Base-by-base conservation (phyloP, 2,329 filamentous ascomycete species). In the Botrytis fabae region DNA sequence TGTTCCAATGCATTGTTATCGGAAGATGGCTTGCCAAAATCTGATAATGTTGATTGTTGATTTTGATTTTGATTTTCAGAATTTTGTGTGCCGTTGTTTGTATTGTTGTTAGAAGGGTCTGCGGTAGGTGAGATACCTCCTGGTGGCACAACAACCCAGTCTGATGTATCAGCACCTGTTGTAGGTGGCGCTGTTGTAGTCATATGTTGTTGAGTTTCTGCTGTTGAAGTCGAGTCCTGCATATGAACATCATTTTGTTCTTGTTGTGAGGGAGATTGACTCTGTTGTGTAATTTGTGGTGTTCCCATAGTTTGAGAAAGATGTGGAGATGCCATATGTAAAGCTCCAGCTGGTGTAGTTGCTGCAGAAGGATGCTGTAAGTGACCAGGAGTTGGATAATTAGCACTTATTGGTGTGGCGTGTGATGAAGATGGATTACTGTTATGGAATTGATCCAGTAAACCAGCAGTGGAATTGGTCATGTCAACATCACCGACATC, bases 131-230 rank as follows among this genome's bases (percentile, higher is more conserved):
- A 77, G 83, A 85, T 83, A 38, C 85, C 86, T 64, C 88, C 89
- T 76, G 92, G 91, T 72, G 90, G 88, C 44, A 94, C 89, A 73
- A 94, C 90, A 5, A 94, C 90, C 92, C 92, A 94, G 75, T 94
- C 92, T 44, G 88, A 90, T 40, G 87, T 86, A 72, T 87, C 84
- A 59, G 84, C 82, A 63, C 82, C 81, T 57, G 83, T 78, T 9
- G 79, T 46, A 22, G 75, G 60, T 65, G 51, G 48, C 16, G 40
- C 62, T 28, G 61, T 48, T 51, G 65, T 69, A 66, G 62, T 78
- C 75, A 35, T 73, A 64, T 46, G 60, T 71, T 59, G 74, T 5
- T 72, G 70, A 38, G 62, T 40, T 42, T 73, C 65, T 57, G 35
- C 66, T 40, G 71, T 65, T 10, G 65, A 66, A 38, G 48, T 57